Evolutionary conservation across 164 flowering plant species (phyloP), one percentile per base, ranked within the genome.

Genomic region (Liquidambar formosana): DNA sequence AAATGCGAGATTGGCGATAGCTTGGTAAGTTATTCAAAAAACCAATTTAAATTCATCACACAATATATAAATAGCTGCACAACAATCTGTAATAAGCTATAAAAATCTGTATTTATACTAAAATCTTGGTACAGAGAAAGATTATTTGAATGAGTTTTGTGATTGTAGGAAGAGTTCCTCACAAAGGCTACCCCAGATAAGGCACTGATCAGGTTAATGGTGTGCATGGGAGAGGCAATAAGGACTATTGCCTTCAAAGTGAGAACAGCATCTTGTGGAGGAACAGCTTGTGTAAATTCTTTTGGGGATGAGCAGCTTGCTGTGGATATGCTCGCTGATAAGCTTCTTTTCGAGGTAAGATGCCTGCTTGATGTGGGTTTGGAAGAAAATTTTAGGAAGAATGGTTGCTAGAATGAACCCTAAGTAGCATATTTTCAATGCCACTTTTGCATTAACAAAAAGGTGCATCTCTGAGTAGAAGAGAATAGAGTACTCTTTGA

Each of bases 261-360:
- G 43, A 88, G 87, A 67, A 95, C 99, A 53, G 99, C 99, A 69
- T 94, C 99, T 70, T 92, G 99, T 79, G 99, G 96, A 38, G 99
- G 96, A 72, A 92, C 99, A 0, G 92, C 92, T 18, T 95, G 99
- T 71, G 91, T 95, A 5, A 95, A 95, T 73, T 81, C 96, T 4
- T 95, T 95, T 75, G 99, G 99, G 33, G 99, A 95, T 71, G 99
- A 95, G 72, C 99, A 95, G 63, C 97, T 95, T 25, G 99, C 99
- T 23, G 97, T 93, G 14, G 99, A 95, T 77, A 75, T 95, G 94
- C 91, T 95, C 47, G 99, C 97, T 12, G 63, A 93, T 80, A 84
- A 95, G 75, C 92, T 93, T 66, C 92, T 91, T 10, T 95, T 93
- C 26, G 99, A 95, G 90, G 97, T 92, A n/a, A n/a, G n/a, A n/a